Conservation (phyloP, 1,284 basidiomycete species). For the Mycosarcoma maydis region DNA sequence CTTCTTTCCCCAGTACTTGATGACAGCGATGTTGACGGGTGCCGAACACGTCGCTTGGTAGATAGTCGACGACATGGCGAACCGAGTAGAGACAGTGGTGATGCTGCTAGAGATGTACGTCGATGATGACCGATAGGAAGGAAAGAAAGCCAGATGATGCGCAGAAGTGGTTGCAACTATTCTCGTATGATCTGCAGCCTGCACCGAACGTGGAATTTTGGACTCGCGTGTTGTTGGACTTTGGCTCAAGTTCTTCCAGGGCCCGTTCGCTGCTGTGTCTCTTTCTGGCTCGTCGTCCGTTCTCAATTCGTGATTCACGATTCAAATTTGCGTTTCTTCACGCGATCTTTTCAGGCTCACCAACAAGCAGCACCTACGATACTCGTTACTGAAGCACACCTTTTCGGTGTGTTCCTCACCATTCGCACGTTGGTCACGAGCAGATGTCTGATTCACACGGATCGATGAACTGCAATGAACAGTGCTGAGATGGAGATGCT, state of each 20-base stretch:
- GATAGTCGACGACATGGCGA: slow-evolving; percentile 67
- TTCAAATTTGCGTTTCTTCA: background rate
- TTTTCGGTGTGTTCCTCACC: too few species aligned
- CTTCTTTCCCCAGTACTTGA: slow-evolving; percentile 96
- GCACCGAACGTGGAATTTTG: background rate
- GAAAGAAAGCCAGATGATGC: background rate
- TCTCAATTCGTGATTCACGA: too few species aligned
- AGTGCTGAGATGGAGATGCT: background rate
- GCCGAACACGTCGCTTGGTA: slow-evolving; percentile 90
- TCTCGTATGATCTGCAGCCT: slow-evolving; percentile 39
- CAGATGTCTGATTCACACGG: too few species aligned
- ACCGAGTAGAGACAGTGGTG: background rate
- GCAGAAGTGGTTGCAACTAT: too few species aligned
- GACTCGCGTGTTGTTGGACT: slow-evolving; percentile 40
- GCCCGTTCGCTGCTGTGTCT: slow-evolving; percentile 7
- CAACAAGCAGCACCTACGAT: too few species aligned
- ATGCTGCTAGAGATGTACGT: too few species aligned
- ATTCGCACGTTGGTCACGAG: too few species aligned
- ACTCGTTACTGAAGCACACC: too few species aligned
- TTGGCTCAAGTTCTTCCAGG: slow-evolving; percentile 13
- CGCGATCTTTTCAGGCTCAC: too few species aligned
- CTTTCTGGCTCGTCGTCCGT: background rate
- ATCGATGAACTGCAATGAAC: too few species aligned
- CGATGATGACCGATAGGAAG: slow-evolving; percentile 1
- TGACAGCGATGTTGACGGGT: slow-evolving; percentile 94